These are phyloP conservation scores for Apophysomyces variabilis DNA, from an alignment of 371 early-diverging fungal species.

Conservation along the genomic window DNA sequence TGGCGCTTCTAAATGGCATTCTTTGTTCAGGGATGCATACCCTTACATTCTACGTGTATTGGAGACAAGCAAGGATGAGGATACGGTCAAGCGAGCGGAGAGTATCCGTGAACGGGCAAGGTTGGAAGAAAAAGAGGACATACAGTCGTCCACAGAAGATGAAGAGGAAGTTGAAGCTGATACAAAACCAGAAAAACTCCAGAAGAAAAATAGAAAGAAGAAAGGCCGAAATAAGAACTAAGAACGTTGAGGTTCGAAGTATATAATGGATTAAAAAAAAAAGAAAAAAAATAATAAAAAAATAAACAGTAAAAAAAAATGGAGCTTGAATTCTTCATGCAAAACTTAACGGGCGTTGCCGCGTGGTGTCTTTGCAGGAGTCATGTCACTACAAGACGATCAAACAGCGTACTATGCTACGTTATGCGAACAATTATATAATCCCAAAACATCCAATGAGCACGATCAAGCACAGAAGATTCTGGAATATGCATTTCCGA, in stretches of 20 bases:
- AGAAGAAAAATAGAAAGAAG: conserved; percentile 9
- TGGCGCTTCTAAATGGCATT: conserved; percentile 13
- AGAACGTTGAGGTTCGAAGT: neutral
- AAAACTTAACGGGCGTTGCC: neutral
- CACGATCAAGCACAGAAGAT: conserved; percentile 68
- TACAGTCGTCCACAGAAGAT: neutral
- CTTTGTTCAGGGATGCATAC: conserved; percentile 24
- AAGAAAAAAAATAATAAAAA: conserved; percentile 4
- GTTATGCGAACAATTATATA: conserved; percentile 57
- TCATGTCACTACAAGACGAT: conserved; percentile 24
- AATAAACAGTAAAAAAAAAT: neutral
- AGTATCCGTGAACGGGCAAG: conserved; percentile 23
- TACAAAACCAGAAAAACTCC: neutral
- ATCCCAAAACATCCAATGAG: conserved; percentile 53
- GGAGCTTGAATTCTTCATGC: conserved; percentile 2
- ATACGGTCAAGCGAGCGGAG: conserved; percentile 41
- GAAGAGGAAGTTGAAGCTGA: neutral
- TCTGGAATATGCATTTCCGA: conserved; percentile 78
- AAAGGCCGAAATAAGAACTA: conserved; percentile 9
- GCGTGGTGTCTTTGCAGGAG: neutral
- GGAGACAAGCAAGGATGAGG: conserved; percentile 24
- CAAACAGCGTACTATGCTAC: conserved; percentile 31
- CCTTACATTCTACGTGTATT: conserved; percentile 24
- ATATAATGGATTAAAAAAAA: neutral
- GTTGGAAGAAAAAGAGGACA: neutral